A percentile compares a stretch with the other conserved stretches of the same genome.
These are phyloP conservation scores for Apocynum venetum DNA, from an alignment of 257 asterid genomes.

Conservation along the genomic window DNA sequence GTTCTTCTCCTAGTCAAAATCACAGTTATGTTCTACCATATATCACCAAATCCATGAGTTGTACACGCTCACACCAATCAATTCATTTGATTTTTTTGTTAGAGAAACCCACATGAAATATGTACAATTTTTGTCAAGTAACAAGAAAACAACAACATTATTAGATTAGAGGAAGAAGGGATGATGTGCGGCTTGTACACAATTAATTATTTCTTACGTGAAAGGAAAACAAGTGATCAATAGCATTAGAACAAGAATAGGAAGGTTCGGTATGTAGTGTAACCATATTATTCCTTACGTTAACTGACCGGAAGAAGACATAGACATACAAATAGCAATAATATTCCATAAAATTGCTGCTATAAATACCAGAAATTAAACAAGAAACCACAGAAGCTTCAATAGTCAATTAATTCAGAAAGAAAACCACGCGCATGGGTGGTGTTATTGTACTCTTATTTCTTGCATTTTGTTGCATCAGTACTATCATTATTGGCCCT, in stretches of 20 bases:
- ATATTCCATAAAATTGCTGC: neutral
- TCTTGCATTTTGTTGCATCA: neutral
- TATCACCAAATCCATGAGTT: too few species aligned
- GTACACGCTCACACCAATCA: too few species aligned
- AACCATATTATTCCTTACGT: too few species aligned
- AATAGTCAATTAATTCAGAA: neutral
- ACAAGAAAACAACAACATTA: too few species aligned
- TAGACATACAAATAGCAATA: neutral
- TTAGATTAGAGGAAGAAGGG: too few species aligned
- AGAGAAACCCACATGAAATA: neutral
- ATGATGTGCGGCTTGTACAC: neutral
- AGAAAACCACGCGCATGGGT: too few species aligned
- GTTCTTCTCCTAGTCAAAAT: too few species aligned
- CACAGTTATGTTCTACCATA: too few species aligned
- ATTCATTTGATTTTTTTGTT: too few species aligned
- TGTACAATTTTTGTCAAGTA: neutral
- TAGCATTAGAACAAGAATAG: neutral
- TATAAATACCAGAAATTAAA: neutral
- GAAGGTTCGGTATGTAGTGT: neutral
- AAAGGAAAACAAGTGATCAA: neutral
- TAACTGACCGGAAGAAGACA: too few species aligned
- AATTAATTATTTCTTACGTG: neutral
- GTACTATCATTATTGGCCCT: neutral
- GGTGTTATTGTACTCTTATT: neutral
- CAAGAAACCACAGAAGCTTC: neutral